These are phyloP conservation scores for Fusarium marasasianum DNA, from an alignment of 2,329 filamentous ascomycete species.

Conservation along the genomic window DNA sequence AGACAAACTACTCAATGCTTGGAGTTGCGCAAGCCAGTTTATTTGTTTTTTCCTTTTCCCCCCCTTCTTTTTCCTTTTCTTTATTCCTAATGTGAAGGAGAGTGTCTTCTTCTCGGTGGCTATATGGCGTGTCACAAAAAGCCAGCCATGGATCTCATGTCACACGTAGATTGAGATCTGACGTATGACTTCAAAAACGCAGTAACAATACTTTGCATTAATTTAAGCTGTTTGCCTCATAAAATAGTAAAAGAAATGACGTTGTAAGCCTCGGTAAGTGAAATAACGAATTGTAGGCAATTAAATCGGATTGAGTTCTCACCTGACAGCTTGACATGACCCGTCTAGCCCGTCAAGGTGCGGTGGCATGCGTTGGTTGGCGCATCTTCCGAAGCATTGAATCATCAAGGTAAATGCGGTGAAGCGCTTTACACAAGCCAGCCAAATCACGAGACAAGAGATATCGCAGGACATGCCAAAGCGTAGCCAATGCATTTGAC, in stretches of 20 bases:
- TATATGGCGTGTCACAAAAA: not conserved
- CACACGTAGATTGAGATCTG: not conserved
- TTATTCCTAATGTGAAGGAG: not conserved
- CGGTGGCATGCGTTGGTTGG: not conserved
- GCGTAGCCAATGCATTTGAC: no score
- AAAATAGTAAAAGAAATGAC: no score
- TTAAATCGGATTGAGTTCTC: not conserved
- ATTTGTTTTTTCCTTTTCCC: no score
- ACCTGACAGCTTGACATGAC: not conserved
- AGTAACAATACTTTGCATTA: not conserved
- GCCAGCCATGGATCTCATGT: not conserved
- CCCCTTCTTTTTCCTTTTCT: no score
- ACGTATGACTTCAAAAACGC: not conserved
- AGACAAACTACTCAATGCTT: not conserved
- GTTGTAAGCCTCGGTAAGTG: not conserved
- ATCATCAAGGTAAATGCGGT: slow-evolving; percentile 1
- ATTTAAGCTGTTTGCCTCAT: not conserved
- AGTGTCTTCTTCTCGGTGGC: not conserved
- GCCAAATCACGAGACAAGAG: not conserved
- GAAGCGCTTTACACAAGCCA: not conserved
- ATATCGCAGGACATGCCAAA: not conserved
- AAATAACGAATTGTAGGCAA: not conserved
- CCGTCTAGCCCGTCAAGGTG: not conserved
- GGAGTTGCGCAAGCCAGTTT: no score
- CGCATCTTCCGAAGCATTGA: not conserved